Evolutionary conservation across 202 grass and related monocot species (phyloP).

Genomic region (Setaria italica): DNA sequence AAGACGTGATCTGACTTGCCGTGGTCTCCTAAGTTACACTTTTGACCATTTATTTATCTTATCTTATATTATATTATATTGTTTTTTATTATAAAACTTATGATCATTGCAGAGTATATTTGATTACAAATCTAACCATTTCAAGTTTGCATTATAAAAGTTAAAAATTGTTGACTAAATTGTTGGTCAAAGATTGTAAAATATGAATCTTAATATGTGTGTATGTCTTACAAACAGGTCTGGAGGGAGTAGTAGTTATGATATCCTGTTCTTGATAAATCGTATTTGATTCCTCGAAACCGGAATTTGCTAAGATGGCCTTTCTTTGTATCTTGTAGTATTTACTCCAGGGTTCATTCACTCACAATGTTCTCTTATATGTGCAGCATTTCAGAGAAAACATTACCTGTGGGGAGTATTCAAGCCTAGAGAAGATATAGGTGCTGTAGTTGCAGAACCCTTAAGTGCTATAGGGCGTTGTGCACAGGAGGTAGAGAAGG

Average conservation of each 20-base stretch:
- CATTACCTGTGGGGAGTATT: constrained; percentile 73
- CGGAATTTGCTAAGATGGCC: neutral
- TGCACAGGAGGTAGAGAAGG: neutral
- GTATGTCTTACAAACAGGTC: too few relatives aligned
- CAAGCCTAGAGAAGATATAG: constrained; percentile 29
- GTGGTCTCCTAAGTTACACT: too few relatives aligned
- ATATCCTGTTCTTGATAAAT: neutral
- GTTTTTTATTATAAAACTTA: too few relatives aligned
- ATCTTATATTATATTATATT: too few relatives aligned
- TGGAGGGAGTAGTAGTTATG: neutral
- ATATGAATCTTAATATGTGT: too few relatives aligned
- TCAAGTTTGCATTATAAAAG: too few relatives aligned
- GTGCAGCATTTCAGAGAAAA: constrained; percentile 57
- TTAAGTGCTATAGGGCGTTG: neutral
- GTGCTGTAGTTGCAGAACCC: neutral
- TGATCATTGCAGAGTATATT: too few relatives aligned
- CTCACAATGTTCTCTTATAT: neutral
- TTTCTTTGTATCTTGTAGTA: neutral
- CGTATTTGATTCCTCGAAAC: neutral
- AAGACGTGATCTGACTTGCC: too few relatives aligned
- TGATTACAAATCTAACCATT: too few relatives aligned
- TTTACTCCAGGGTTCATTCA: neutral
- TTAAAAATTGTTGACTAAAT: too few relatives aligned
- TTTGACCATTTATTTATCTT: too few relatives aligned
- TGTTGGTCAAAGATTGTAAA: too few relatives aligned